Base-by-base conservation (phyloP, 2,329 filamentous ascomycete species). In the Parascedosporium putredinis region DNA sequence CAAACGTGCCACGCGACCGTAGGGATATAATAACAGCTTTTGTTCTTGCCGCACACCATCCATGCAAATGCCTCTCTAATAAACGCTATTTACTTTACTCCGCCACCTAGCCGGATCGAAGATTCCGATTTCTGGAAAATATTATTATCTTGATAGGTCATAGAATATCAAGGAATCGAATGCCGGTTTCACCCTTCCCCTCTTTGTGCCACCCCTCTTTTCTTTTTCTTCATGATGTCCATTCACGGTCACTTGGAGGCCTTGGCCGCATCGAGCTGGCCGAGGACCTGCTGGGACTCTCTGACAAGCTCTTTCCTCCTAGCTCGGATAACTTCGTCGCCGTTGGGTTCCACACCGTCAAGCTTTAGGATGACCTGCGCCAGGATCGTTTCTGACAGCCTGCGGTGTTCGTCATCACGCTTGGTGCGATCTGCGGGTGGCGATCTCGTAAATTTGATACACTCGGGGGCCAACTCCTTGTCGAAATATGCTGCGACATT, bases 331-430 rank as follows among this genome's bases (percentile, higher is more conserved):
- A 83, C 79, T 8, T 69, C 63, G 55, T 86, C 79, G 4, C 84
- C 85, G 45, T 84, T 82, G 0, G 82, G 83, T 56, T 91, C 85
- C 2, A 91, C 79, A 20, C 76, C 81, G 61, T 93, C 87, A 34
- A 88, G 65, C 67, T 90, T 91, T 55, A 93, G 67, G 33, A 91
- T 60, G 2, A 89, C 79, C 57, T 89, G 84, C 54, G 83, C 79
- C 71, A 93, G 72, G 34, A 89, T 76, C 4, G 83, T 86, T 69
- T 93, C 87, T 3, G 79, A 82, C 16, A 93, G 64, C 61, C 78
- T 83, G 62, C 84, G 81, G 62, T 91, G 83, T 59, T 90, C 84
- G 29, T 88, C 86, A 12, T 77, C 75, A 46, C 78, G 71, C 71
- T 85, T 88, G 63, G 83, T 81, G 34, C 68, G 60, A 47, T 88